These are phyloP conservation scores for Mortierella sp. DNA, from an alignment of 371 early-diverging fungal genomes.

Conservation along the genomic window DNA sequence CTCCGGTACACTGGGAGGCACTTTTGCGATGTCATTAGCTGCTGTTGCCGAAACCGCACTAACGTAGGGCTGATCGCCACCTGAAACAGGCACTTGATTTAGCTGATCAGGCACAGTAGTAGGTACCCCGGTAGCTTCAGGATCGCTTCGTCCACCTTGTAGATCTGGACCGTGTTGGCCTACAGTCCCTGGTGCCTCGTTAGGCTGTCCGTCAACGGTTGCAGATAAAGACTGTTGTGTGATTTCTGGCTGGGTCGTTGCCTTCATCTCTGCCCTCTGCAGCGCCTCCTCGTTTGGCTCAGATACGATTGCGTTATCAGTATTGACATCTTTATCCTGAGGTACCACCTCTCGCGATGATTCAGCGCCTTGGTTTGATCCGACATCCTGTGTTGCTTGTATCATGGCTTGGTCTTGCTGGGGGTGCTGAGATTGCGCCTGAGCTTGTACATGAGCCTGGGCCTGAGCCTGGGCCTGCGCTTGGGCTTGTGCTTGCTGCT, in stretches of 20 bases:
- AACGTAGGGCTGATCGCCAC: not conserved
- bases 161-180: not conserved
- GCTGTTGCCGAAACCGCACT: not conserved
- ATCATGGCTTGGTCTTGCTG: not conserved
- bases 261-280: not conserved
- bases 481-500: slow-evolving; percentile 46
- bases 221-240: not conserved
- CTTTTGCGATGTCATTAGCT: slow-evolving; percentile 1
- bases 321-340: slow-evolving; percentile 2
- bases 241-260: not conserved
- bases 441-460: slow-evolving; percentile 21
- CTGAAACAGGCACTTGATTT: not conserved
- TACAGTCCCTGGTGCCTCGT: not conserved
- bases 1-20: slow-evolving; percentile 12
- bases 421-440: slow-evolving; percentile 8
- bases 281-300: slow-evolving; percentile 2
- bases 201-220: not conserved
- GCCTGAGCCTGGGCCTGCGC: slow-evolving; percentile 32
- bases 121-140: not conserved
- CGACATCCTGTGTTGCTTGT: not conserved
- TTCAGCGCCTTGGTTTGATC: not conserved
- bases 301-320: not conserved
- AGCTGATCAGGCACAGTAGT: not conserved
- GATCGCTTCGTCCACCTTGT: not conserved
- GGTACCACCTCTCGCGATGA: not conserved